Evolutionary conservation across 169 alveolate genomes (phyloP), one percentile per base, ranked within the genome.

Genomic region (Cryptosporidium baileyi): DNA sequence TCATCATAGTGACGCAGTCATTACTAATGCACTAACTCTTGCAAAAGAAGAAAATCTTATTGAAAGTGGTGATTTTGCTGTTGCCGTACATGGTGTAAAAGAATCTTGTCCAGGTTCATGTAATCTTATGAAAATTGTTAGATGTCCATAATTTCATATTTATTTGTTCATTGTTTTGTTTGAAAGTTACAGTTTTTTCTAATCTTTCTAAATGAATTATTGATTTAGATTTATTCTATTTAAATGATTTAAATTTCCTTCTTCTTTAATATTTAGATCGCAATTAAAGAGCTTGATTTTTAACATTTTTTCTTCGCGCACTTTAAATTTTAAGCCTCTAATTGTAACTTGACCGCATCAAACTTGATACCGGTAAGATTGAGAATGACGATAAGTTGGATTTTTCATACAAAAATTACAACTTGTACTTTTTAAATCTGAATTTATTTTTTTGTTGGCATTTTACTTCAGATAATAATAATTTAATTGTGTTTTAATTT

Each of bases 61-160:
- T 40, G 91, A 92, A 52, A 63, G 93, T 24, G 99, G 99, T 17
- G 97, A 96, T 67, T 91, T 90, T 54, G 97, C 93, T 4, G 95
- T 96, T 4, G 97, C 96, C 9, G 96, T 97, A 45, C 98, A 96
- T 80, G 99, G 99, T 41, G 93, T 93, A 67, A 93, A 93, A 88
- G 99, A 96, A 82, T 97, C 95, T 85, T 94, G 94, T 49, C 95
- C 99, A 1, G 99, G 98, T 41, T 89, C 95, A 63, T 90, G 98
- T 40, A 95, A 96, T 89, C 93, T 96, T 61, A 90, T 97, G 91
- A 96, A 96, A 89, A 96, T 97, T 17, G 67, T 74, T n/a, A 65
- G 32, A 40, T 74, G 85, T 47, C 63, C 85, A 13, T 74, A 32
- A 74, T 40, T 17, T 47, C 9, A 32, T 0, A 47, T 51, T 44